Evolutionary conservation across 192 early-diverging fungal species (phyloP).

Genomic region (Backusella australiensis): DNA sequence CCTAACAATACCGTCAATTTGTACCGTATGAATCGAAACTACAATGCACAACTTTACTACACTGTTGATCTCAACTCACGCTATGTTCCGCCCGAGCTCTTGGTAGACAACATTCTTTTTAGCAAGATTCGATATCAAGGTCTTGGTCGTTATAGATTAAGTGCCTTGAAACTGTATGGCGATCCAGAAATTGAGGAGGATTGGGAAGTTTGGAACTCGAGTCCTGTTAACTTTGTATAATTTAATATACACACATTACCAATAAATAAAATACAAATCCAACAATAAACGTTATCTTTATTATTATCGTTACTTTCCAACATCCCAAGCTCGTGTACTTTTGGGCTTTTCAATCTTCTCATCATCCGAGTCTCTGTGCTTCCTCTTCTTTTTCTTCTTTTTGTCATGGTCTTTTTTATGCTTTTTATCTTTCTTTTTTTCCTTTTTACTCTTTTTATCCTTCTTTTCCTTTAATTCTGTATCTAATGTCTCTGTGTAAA

Average conservation of each 20-base stretch:
- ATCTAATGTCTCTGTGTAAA: neutral
- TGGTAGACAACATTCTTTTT: neutral
- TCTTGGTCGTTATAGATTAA: conserved; percentile 4
- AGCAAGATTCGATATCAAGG: too few relatives aligned
- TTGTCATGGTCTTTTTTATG: neutral
- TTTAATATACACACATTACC: neutral
- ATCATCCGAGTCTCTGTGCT: neutral
- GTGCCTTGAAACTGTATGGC: conserved; percentile 34
- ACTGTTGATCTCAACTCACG: neutral
- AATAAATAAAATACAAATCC: too few relatives aligned
- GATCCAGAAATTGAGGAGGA: conserved; percentile 21
- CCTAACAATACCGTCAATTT: neutral
- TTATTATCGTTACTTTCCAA: neutral
- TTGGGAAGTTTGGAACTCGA: conserved; percentile 16
- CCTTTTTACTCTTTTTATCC: conserved; percentile 26
- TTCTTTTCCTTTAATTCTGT: conserved; percentile 3
- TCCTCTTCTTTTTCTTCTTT: neutral
- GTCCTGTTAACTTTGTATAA: conserved; percentile 7
- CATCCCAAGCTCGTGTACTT: conserved; percentile 6
- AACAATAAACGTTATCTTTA: too few relatives aligned
- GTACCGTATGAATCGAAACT: conserved; percentile 4
- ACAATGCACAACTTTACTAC: neutral
- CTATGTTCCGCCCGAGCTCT: neutral
- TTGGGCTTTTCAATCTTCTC: neutral
- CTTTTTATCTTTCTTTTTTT: conserved; percentile 3